Percentiles rank a stretch among this genome's conserved stretches.
Evolutionary conservation across 495 filamentous ascomycete species (phyloP).

Genomic region (Aspergillus bridgeri): DNA sequence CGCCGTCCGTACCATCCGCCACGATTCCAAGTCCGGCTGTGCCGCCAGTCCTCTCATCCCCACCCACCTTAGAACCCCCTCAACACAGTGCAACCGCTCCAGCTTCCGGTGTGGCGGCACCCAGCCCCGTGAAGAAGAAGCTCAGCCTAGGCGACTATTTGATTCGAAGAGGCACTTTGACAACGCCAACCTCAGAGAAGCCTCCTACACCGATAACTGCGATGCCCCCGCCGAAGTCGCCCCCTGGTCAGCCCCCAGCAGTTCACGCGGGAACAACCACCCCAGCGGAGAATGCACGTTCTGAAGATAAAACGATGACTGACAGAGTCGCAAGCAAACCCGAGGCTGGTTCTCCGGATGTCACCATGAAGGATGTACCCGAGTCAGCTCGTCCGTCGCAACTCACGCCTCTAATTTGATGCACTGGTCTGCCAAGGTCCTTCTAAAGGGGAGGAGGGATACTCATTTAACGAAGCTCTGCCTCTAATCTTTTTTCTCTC

Average conservation of each 20-base stretch:
- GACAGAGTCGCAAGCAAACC: slow-evolving; percentile 15
- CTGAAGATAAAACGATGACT: slow-evolving; percentile 11
- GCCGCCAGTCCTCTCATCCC: slow-evolving; percentile 32
- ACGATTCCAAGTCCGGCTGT: slow-evolving; percentile 33
- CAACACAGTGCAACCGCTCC: slow-evolving; percentile 23
- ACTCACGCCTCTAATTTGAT: not conserved
- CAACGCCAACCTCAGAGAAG: slow-evolving; percentile 43
- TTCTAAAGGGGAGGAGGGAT: not conserved
- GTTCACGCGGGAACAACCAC: slow-evolving; percentile 10
- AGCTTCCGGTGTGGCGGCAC: slow-evolving; percentile 38
- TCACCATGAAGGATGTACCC: slow-evolving; percentile 33
- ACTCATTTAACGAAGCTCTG: not conserved
- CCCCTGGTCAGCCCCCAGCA: slow-evolving; percentile 18
- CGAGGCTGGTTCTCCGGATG: slow-evolving; percentile 23
- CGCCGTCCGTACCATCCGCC: slow-evolving; percentile 18
- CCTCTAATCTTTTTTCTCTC: not conserved
- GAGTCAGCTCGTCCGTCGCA: slow-evolving; percentile 19
- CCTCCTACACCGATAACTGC: slow-evolving; percentile 27
- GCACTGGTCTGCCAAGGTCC: not conserved
- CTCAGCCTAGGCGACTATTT: slow-evolving; percentile 67
- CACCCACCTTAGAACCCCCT: slow-evolving; percentile 28
- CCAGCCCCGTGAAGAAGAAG: slow-evolving; percentile 62
- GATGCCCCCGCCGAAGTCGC: slow-evolving; percentile 26
- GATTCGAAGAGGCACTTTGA: slow-evolving; percentile 43
- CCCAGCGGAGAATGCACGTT: slow-evolving; percentile 9